These are phyloP conservation scores for Trichoderma aggressivum DNA, from an alignment of 2,329 filamentous ascomycete genomes.

Conservation along the genomic window DNA sequence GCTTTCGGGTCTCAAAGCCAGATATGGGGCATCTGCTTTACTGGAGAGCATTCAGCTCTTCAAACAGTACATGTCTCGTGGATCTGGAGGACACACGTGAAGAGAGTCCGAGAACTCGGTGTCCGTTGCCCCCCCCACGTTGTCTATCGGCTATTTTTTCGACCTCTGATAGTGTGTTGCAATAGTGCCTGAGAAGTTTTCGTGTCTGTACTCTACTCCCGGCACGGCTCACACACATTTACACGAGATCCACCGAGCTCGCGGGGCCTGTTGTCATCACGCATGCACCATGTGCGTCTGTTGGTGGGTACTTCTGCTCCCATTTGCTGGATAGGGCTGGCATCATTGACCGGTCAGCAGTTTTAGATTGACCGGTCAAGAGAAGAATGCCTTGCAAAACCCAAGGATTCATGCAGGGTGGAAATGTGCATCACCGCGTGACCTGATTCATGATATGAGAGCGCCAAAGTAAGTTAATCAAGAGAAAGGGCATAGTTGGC, in stretches of 20 bases:
- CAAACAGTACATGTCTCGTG: not conserved
- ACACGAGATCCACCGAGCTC: not conserved
- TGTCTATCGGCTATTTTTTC: not conserved
- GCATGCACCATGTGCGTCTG: not conserved
- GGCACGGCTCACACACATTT: not conserved
- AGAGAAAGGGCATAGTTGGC: not conserved
- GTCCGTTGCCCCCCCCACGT: not conserved
- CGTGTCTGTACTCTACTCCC: not conserved
- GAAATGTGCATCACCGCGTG: not conserved
- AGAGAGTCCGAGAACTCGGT: not conserved
- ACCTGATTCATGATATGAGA: not conserved
- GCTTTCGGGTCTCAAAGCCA: not conserved
- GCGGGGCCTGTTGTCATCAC: conserved; percentile 3
- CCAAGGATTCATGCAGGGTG: not conserved
- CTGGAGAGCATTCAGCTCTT: not conserved
- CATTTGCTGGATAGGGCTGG: conserved; percentile 14
- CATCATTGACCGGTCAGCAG: conserved; percentile 10
- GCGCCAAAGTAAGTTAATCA: not conserved
- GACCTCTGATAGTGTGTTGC: not conserved
- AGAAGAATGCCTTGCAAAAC: not conserved
- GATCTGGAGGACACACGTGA: not conserved
- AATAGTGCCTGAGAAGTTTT: not conserved
- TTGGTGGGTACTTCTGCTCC: not conserved
- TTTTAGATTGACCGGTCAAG: conserved; percentile 12
- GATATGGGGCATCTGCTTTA: not conserved